Conservation (phyloP, 441 rosid genomes). For the Bruguiera hainesii region DNA sequence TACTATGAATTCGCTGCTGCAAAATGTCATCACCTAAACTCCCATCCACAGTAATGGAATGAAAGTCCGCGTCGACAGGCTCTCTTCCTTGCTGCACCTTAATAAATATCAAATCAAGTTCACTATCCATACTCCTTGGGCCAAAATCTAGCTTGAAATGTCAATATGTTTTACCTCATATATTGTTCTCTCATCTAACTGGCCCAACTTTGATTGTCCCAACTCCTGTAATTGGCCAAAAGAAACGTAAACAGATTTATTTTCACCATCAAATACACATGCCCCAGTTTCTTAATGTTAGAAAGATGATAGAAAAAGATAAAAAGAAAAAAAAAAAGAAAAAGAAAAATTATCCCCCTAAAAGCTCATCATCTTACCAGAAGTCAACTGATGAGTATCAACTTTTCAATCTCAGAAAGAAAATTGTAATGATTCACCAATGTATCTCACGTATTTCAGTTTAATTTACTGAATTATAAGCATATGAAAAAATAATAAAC, state of each 20-base stretch:
- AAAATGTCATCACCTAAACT: conserved; percentile 48
- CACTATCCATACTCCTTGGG: conserved; percentile 14
- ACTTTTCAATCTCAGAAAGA: too few species aligned
- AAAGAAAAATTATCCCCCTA: too few species aligned
- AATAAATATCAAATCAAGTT: conserved; percentile 33
- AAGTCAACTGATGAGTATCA: too few species aligned
- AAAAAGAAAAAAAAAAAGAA: too few species aligned
- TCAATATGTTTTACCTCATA: conserved; percentile 62
- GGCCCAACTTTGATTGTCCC: conserved; percentile 61
- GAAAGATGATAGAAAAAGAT: too few species aligned
- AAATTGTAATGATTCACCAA: too few species aligned
- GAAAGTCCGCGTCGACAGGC: conserved; percentile 52
- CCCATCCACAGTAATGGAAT: conserved; percentile 55
- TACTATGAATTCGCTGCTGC: conserved; percentile 58
- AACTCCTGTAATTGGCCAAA: conserved; percentile 38
- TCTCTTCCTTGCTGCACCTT: conserved; percentile 83
- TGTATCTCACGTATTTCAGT: too few species aligned
- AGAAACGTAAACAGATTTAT: not conserved
- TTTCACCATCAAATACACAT: not conserved
- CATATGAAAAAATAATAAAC: too few species aligned
- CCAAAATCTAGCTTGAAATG: conserved; percentile 1
- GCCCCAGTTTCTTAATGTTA: too few species aligned
- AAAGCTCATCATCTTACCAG: too few species aligned
- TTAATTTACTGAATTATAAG: too few species aligned
- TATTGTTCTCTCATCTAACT: conserved; percentile 73